Conservation (phyloP, 106 monocot species). For the Amphibolis antarctica region DNA sequence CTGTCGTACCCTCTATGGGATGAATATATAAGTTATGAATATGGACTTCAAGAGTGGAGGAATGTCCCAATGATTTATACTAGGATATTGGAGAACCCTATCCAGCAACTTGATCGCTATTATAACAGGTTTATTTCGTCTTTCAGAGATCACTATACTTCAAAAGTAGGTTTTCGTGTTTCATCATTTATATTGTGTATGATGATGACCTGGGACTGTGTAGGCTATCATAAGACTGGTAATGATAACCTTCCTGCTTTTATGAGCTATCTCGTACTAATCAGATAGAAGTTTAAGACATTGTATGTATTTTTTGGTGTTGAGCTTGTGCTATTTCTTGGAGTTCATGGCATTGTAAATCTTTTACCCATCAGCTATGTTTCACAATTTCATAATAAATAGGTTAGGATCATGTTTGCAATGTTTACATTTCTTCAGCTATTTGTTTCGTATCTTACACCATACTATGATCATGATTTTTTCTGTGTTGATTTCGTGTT, state of each 20-base stretch:
- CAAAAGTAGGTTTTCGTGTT: background rate
- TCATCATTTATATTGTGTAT: too few species aligned
- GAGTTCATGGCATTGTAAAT: too few species aligned
- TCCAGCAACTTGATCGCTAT: slow-evolving; percentile 92
- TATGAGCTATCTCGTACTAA: too few species aligned
- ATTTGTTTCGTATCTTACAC: background rate
- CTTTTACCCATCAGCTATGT: too few species aligned
- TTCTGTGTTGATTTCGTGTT: background rate
- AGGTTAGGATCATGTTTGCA: too few species aligned
- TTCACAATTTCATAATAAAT: too few species aligned
- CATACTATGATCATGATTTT: background rate
- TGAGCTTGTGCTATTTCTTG: too few species aligned
- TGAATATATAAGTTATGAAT: slow-evolving; percentile 97
- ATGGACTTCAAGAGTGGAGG: slow-evolving; percentile 77
- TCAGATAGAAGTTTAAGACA: too few species aligned
- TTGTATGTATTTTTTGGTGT: too few species aligned
- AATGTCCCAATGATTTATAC: slow-evolving; percentile 85
- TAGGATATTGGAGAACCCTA: slow-evolving; percentile 81
- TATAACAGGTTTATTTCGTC: slow-evolving; percentile 54
- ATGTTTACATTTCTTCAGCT: background rate
- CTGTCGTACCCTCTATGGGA: slow-evolving; percentile 81
- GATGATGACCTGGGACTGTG: too few species aligned
- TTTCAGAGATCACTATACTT: background rate
- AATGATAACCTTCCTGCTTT: too few species aligned
- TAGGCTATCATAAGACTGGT: too few species aligned